phyloP scores from a whole-genome alignment of 257 asterid genomes.

The Ophiorrhiza pumila region DNA sequence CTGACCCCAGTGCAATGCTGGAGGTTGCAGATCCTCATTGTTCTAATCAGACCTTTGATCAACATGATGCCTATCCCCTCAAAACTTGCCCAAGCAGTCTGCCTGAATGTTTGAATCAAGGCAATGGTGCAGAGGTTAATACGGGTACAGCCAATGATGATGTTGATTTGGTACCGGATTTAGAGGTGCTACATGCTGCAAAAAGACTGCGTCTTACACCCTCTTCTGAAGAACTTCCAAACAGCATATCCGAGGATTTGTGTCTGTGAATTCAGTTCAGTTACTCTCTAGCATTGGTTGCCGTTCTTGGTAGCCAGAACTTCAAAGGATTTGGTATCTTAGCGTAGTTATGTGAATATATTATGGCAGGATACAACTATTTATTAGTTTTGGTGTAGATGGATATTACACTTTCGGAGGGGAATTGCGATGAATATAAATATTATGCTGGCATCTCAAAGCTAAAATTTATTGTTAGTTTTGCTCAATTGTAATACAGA shows the following conservation, averaged over 20 bases:
- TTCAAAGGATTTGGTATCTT: neutral
- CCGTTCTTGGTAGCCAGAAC: neutral
- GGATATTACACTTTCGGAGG: neutral
- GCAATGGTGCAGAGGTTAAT: conserved; percentile 5
- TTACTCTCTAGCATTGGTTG: neutral
- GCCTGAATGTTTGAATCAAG: conserved; percentile 21
- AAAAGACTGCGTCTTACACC: conserved; percentile 51
- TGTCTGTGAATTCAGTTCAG: conserved; percentile 30
- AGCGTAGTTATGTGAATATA: conserved; percentile 12
- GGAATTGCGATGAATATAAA: neutral
- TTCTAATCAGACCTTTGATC: conserved; percentile 22
- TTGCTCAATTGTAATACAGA: neutral
- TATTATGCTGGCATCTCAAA: neutral
- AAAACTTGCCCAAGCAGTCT: conserved; percentile 17
- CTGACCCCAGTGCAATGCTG: conserved; percentile 25
- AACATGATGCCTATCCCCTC: conserved; percentile 11
- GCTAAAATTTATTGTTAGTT: neutral
- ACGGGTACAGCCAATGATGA: conserved; percentile 3
- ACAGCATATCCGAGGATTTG: conserved; percentile 33
- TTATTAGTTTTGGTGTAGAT: neutral
- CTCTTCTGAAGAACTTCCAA: conserved; percentile 28
- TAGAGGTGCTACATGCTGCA: conserved; percentile 37
- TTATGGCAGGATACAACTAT: neutral
- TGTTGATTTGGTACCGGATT: conserved; percentile 22
- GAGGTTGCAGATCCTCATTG: conserved; percentile 24